phyloP scores from a whole-genome alignment of 1,284 basidiomycete genomes.

The Apiotrichum porosum region DNA sequence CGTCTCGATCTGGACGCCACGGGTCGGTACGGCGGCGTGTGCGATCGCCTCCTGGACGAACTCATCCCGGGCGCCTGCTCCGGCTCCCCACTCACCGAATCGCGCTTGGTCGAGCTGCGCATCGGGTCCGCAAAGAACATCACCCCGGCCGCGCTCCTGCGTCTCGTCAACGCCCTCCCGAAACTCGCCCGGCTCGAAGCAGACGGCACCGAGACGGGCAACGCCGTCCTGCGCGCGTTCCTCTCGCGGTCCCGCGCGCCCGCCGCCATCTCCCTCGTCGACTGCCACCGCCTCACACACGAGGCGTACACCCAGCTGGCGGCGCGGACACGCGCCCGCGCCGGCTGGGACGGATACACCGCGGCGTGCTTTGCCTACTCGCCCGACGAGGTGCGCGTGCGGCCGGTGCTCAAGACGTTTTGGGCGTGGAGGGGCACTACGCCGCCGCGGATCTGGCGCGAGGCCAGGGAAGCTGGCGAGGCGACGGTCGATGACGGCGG shows the following conservation, averaged over 20 bases:
- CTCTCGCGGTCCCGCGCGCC: constrained; percentile 50
- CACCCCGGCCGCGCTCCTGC: constrained; percentile 59
- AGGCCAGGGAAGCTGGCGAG: constrained; percentile 19
- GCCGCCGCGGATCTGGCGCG: constrained; percentile 27
- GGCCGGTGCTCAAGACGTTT: constrained; percentile 74
- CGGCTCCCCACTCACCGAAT: not conserved
- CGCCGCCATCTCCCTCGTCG: constrained; percentile 58
- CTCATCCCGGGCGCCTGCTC: constrained; percentile 14
- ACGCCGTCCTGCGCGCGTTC: constrained; percentile 63
- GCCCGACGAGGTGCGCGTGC: constrained; percentile 15
- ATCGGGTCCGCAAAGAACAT: constrained; percentile 65
- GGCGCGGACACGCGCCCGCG: constrained; percentile 59
- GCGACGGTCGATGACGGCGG: not conserved
- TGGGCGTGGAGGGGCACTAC: constrained; percentile 81
- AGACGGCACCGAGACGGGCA: constrained; percentile 69
- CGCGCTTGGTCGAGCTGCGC: constrained; percentile 62
- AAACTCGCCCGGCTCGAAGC: constrained; percentile 64
- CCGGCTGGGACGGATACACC: constrained; percentile 65
- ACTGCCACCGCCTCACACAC: constrained; percentile 68
- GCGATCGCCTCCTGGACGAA: constrained; percentile 60
- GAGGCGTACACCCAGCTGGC: constrained; percentile 54
- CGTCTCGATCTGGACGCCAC: constrained; percentile 82
- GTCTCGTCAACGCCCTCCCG: constrained; percentile 62
- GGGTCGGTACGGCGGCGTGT: constrained; percentile 55
- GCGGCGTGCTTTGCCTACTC: constrained; percentile 49